Evolutionary conservation across 768 basidiomycete genomes (phyloP).

Genomic region (Leccinellum luteum): DNA sequence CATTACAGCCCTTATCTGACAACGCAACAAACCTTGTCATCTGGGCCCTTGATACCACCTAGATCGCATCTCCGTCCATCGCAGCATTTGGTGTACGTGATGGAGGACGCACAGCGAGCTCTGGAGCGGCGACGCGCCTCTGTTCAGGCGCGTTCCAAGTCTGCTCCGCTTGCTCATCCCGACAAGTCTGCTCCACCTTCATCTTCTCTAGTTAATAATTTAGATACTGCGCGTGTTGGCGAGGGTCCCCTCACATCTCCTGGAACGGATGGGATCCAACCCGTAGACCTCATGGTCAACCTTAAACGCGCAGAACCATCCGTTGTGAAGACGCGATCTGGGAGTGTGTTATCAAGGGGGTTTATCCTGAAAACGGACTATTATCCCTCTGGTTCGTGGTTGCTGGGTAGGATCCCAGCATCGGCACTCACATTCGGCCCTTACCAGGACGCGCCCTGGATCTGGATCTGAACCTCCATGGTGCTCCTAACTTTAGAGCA

Average conservation of each 20-base stretch:
- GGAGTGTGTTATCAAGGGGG: slow-evolving; percentile 81
- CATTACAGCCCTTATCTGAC: not conserved
- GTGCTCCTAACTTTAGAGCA: slow-evolving; percentile 93
- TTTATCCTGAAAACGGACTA: slow-evolving; percentile 95
- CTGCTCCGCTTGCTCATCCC: slow-evolving; percentile 6
- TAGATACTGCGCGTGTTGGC: slow-evolving; percentile 7
- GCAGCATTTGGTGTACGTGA: not conserved
- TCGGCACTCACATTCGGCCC: slow-evolving; percentile 2
- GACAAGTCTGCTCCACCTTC: slow-evolving; percentile 9
- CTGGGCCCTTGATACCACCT: not conserved
- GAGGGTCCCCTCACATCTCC: not conserved
- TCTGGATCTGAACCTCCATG: slow-evolving; percentile 87
- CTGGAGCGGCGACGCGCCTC: not conserved
- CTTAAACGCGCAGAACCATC: slow-evolving; percentile 67
- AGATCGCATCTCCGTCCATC: not conserved
- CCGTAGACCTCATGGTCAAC: slow-evolving; percentile 60
- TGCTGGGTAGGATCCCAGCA: not conserved
- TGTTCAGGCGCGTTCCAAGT: slow-evolving; percentile 6
- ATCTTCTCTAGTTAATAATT: not conserved
- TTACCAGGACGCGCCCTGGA: slow-evolving; percentile 78
- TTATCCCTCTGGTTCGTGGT: slow-evolving; percentile 65
- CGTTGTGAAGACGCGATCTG: slow-evolving; percentile 78
- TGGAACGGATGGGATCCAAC: slow-evolving; percentile 16
- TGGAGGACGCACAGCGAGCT: not conserved
- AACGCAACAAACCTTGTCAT: not conserved